Conservation (phyloP, 371 early-diverging fungal genomes). For the Rhizomucor pusillus region DNA sequence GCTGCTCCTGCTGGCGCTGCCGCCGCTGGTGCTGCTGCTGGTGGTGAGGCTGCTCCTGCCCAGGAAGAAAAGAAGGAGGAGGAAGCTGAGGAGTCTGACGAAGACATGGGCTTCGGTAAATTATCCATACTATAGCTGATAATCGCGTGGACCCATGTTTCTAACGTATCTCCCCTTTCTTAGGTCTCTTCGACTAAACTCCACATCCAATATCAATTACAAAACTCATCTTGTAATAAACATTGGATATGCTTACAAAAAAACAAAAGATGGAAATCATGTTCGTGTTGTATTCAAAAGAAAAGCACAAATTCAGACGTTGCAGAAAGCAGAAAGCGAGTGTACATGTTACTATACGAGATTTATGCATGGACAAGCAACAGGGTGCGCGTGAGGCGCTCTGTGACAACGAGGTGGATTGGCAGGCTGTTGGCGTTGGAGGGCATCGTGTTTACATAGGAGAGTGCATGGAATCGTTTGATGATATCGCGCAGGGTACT, state of each 20-base stretch:
- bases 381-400: slow-evolving; percentile 47
- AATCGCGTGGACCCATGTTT: no score
- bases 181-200: slow-evolving; percentile 84
- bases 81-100: slow-evolving; percentile 89
- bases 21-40: slow-evolving; percentile 55
- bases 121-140: no score
- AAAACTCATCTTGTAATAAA: no score
- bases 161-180: neutral
- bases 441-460: slow-evolving; percentile 50
- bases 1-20: slow-evolving; percentile 48
- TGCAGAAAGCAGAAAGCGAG: no score
- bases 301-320: no score
- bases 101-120: slow-evolving; percentile 77
- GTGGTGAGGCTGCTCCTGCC: slow-evolving; percentile 56
- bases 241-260: no score
- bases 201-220: neutral
- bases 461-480: slow-evolving; percentile 57
- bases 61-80: slow-evolving; percentile 65
- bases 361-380: slow-evolving; percentile 17
- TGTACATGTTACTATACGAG: neutral
- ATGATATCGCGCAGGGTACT: slow-evolving; percentile 51
- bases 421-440: slow-evolving; percentile 53
- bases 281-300: neutral
- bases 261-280: neutral
- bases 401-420: slow-evolving; percentile 48